Evolutionary conservation across 495 filamentous ascomycete genomes (phyloP).

Genomic region (Extremus antarcticus): DNA sequence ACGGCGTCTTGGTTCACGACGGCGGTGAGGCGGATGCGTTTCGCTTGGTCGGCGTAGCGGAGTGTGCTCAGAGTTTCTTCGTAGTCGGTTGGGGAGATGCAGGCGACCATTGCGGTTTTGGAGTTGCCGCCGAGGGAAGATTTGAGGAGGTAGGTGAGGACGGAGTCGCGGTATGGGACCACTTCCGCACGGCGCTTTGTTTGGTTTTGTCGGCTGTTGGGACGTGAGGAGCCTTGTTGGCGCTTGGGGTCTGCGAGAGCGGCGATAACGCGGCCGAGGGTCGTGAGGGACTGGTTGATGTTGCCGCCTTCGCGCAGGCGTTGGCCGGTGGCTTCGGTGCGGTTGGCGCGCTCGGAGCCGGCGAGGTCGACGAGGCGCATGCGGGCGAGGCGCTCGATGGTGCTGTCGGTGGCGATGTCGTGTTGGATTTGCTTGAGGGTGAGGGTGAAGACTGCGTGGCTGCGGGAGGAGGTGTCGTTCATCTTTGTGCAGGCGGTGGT

Average conservation of each 20-base stretch:
- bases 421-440: constrained; percentile 95
- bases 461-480: constrained; percentile 94
- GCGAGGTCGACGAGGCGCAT: constrained; percentile 95
- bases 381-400: constrained; percentile 82
- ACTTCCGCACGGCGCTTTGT: constrained; percentile 47
- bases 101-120: constrained; percentile 98
- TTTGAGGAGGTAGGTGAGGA: constrained; percentile 96
- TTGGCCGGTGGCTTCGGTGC: constrained; percentile 85
- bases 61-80: constrained; percentile 94
- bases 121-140: constrained; percentile 90
- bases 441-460: constrained; percentile 95
- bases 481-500: constrained; percentile 97
- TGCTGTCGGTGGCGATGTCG: constrained; percentile 87
- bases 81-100: constrained; percentile 89
- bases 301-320: constrained; percentile 89
- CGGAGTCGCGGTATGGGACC: constrained; percentile 90
- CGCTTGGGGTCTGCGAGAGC: constrained; percentile 68
- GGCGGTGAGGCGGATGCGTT: constrained; percentile 94
- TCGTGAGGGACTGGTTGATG: constrained; percentile 97
- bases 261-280: constrained; percentile 91
- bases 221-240: constrained; percentile 5
- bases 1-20: constrained; percentile 88
- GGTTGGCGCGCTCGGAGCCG: constrained; percentile 87
- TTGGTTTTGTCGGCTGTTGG: constrained; percentile 10
- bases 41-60: constrained; percentile 95